Percentiles rank a stretch among this genome's conserved stretches.
Conservation (phyloP, 768 basidiomycete species). For the Cystobasidium ongulense region DNA sequence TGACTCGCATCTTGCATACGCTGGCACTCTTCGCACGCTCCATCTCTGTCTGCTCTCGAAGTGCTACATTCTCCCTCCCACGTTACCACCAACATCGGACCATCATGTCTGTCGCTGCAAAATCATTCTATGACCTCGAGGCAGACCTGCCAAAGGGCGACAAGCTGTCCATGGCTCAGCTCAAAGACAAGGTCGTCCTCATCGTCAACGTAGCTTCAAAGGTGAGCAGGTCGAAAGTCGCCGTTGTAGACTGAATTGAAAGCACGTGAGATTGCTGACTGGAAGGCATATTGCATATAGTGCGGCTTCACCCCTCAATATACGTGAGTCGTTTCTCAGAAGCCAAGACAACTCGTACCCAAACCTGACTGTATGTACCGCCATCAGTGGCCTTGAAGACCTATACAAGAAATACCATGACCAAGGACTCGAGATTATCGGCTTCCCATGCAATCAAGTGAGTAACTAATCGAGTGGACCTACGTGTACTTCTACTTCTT, state of each 20-base stretch:
- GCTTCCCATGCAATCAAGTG: constrained; percentile 89
- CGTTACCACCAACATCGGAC: not conserved
- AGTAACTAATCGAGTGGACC: constrained; percentile 58
- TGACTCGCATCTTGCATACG: not conserved
- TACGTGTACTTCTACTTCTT: constrained; percentile 52
- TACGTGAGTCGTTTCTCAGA: not conserved
- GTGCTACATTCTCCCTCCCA: not conserved
- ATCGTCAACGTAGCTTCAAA: constrained; percentile 47
- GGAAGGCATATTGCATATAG: no score
- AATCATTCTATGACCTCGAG: constrained; percentile 23
- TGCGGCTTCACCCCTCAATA: constrained; percentile 42
- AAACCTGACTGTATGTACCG: not conserved
- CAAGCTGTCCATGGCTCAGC: constrained; percentile 15
- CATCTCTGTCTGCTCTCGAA: not conserved
- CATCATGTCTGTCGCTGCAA: not conserved
- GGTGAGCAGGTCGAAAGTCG: not conserved
- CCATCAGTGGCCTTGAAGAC: constrained; percentile 58
- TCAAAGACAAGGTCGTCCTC: constrained; percentile 46
- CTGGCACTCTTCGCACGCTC: not conserved
- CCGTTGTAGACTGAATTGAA: not conserved
- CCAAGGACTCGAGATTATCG: constrained; percentile 46
- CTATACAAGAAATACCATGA: constrained; percentile 71
- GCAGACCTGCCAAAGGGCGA: constrained; percentile 26
- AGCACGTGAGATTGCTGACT: no score
- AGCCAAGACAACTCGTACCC: not conserved